Conservation (phyloP, 805 yeast species). For the Candida cerambycidarum region DNA sequence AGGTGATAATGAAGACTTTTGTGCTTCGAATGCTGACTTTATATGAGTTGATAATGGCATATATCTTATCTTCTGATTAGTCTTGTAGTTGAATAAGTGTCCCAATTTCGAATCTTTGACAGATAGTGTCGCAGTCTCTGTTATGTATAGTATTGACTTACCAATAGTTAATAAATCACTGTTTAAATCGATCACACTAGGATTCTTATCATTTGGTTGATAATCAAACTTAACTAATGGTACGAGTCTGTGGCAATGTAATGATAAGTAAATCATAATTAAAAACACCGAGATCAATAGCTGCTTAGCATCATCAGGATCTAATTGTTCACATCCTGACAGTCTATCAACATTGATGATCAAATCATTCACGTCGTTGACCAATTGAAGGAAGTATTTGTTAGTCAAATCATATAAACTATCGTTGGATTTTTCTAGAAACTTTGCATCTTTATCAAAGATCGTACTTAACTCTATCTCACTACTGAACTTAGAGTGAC, state of each 20-base stretch:
- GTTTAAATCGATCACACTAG: slow-evolving; percentile 43
- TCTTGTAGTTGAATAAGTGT: slow-evolving; percentile 1
- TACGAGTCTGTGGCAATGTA: slow-evolving; percentile 30
- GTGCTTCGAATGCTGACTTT: background rate
- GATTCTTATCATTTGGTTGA: slow-evolving; percentile 38
- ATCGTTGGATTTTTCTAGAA: slow-evolving; percentile 4
- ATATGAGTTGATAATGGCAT: slow-evolving; percentile 12
- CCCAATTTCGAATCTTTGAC: slow-evolving; percentile 2
- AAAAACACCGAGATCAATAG: slow-evolving; percentile 8
- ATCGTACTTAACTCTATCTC: background rate
- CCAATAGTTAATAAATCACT: slow-evolving; percentile 32
- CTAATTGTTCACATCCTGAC: slow-evolving; percentile 6
- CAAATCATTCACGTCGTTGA: slow-evolving; percentile 1
- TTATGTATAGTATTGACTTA: background rate
- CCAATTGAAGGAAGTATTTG: slow-evolving; percentile 5
- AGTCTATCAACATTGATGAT: slow-evolving; percentile 9
- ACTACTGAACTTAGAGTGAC: background rate
- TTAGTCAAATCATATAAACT: slow-evolving; percentile 4
- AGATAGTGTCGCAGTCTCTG: slow-evolving; percentile 1
- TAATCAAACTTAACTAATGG: slow-evolving; percentile 25
- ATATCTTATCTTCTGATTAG: background rate
- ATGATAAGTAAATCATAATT: slow-evolving; percentile 28
- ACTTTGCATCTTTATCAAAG: slow-evolving; percentile 2
- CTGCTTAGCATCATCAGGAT: background rate
- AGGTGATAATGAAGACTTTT: too few relatives aligned